phyloP scores from a whole-genome alignment of 805 yeast species.

The Kurtzmaniella fragi region DNA sequence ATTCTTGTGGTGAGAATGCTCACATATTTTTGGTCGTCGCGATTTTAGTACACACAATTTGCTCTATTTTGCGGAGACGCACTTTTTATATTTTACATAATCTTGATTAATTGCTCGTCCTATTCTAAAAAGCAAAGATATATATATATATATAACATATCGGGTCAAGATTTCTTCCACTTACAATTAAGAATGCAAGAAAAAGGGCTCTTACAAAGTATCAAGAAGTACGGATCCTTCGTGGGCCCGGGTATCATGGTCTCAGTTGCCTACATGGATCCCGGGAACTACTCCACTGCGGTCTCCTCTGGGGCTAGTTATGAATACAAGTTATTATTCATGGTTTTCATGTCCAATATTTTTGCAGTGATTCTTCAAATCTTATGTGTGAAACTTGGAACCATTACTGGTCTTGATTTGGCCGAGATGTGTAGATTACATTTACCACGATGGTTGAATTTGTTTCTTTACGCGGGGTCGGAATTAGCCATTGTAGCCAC shows the following conservation, averaged over 20 bases:
- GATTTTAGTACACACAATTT: no score
- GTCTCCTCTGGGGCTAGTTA: conserved; percentile 84
- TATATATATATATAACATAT: no score
- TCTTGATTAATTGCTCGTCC: no score
- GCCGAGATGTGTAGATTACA: conserved; percentile 78
- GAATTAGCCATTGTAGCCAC: conserved; percentile 89
- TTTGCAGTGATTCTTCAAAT: conserved; percentile 82
- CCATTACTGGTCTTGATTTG: conserved; percentile 84
- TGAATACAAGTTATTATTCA: conserved; percentile 66
- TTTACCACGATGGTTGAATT: conserved; percentile 63
- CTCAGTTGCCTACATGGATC: conserved; percentile 89
- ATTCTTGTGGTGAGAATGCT: no score
- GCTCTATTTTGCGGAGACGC: no score
- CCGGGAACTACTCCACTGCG: conserved; percentile 89
- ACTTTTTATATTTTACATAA: no score
- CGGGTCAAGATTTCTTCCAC: no score
- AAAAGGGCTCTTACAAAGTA: conserved; percentile 6
- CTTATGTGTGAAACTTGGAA: conserved; percentile 78
- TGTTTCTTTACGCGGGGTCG: conserved; percentile 61
- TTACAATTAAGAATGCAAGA: no score
- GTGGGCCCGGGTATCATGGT: conserved; percentile 88
- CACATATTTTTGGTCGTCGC: no score
- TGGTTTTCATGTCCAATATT: conserved; percentile 69
- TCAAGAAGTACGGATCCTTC: conserved; percentile 58
- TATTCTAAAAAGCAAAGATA: no score